These are phyloP conservation scores for Colletotrichum orchidophilum DNA, from an alignment of 2,329 filamentous ascomycete species.

Conservation along the genomic window DNA sequence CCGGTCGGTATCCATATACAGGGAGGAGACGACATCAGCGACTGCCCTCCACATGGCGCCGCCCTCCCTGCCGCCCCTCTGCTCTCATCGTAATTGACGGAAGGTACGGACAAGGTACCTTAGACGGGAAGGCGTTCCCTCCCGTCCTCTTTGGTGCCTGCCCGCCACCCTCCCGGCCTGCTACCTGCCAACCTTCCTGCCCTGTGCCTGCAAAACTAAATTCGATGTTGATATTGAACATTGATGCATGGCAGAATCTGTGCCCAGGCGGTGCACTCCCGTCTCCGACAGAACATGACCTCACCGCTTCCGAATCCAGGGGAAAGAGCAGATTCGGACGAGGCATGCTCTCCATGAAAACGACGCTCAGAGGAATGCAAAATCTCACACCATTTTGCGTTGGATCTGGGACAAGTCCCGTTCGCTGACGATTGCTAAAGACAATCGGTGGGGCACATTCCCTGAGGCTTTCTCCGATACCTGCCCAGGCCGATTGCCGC, in stretches of 20 bases:
- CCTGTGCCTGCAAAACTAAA: neutral
- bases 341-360: neutral
- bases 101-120: too few relatives aligned
- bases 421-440: conserved; percentile 30
- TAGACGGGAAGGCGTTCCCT: neutral
- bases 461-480: too few relatives aligned
- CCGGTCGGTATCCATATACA: neutral
- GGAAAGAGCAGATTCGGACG: conserved; percentile 12
- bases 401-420: conserved; percentile 20
- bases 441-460: neutral
- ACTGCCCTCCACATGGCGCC: too few relatives aligned
- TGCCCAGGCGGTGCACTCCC: neutral
- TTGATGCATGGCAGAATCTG: conserved; percentile 6
- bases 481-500: too few relatives aligned
- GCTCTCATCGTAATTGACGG: neutral
- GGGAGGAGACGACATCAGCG: neutral
- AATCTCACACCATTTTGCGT: conserved; percentile 1
- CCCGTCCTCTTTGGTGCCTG: neutral
- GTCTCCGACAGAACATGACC: neutral
- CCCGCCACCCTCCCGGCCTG: neutral
- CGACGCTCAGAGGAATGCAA: conserved; percentile 2
- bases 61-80: neutral
- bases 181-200: neutral
- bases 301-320: neutral
- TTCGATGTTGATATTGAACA: neutral